Percentiles rank a stretch among this genome's conserved stretches.
phyloP scores from a whole-genome alignment of 2,329 filamentous ascomycete genomes.

The Laburnicola sp. region DNA sequence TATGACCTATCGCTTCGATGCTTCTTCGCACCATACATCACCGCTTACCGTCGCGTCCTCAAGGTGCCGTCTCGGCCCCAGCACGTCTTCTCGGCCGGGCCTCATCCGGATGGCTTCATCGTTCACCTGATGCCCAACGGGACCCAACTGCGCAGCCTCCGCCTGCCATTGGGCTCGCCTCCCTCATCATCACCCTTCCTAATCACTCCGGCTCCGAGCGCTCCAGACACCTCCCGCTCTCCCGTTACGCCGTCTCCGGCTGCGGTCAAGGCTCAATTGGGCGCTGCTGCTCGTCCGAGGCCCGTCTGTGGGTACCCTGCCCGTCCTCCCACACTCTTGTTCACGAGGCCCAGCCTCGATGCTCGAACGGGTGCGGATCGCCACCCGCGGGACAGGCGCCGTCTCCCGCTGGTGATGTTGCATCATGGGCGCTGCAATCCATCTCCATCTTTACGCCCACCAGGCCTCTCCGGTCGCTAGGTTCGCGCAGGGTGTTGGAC shows the following conservation, averaged over 20 bases:
- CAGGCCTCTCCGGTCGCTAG: neutral
- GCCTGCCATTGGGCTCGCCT: slow-evolving; percentile 1
- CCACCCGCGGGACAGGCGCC: neutral
- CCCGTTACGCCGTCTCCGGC: neutral
- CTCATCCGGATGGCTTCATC: neutral
- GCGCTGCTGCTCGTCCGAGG: neutral
- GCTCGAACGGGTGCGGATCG: neutral
- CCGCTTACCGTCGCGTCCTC: neutral
- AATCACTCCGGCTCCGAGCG: neutral
- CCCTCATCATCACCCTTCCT: slow-evolving; percentile 7
- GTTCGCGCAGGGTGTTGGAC: neutral
- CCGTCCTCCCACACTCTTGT: neutral
- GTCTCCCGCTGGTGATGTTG: neutral
- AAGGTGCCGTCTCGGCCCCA: neutral
- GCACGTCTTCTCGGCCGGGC: neutral
- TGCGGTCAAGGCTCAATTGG: slow-evolving; percentile 1
- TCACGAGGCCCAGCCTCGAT: neutral
- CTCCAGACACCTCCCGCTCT: neutral
- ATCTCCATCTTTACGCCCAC: neutral
- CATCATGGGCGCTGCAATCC: neutral
- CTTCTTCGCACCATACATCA: slow-evolving; percentile 1
- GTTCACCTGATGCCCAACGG: slow-evolving; percentile 4
- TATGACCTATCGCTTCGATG: neutral
- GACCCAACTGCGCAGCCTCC: neutral
- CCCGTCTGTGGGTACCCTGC: neutral